Evolutionary conservation across 257 asterid species (phyloP).

Genomic region (Nemophila menziesii): DNA sequence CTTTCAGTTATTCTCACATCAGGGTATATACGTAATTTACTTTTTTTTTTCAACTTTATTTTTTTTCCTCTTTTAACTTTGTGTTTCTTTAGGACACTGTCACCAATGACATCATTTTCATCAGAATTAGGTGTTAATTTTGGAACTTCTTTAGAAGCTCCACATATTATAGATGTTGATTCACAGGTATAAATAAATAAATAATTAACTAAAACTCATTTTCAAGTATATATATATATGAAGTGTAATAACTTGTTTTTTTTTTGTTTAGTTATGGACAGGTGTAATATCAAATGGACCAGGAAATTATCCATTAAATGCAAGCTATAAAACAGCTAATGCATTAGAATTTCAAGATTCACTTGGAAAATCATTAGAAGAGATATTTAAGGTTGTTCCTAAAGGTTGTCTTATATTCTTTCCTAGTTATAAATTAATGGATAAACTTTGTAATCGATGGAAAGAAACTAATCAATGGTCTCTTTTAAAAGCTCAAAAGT

Average conservation of each 20-base stretch:
- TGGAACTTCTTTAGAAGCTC: constrained; percentile 88
- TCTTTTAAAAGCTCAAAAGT: constrained; percentile 63
- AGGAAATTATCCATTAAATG: constrained; percentile 71
- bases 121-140: constrained; percentile 95
- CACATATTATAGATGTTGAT: constrained; percentile 79
- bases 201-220: constrained; percentile 3
- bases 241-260: constrained; percentile 11
- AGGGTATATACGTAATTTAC: constrained; percentile 44
- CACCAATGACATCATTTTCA: constrained; percentile 81
- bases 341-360: constrained; percentile 84
- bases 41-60: neutral
- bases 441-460: constrained; percentile 80
- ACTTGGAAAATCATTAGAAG: constrained; percentile 75
- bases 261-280: constrained; percentile 61
- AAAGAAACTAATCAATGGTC: constrained; percentile 91
- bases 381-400: constrained; percentile 74
- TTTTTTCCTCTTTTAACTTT: neutral
- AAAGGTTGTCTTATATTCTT: constrained; percentile 93
- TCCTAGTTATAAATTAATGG: constrained; percentile 94
- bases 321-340: constrained; percentile 84
- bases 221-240: constrained; percentile 9
- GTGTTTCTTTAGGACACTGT: constrained; percentile 54
- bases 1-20: constrained; percentile 93
- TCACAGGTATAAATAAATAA: constrained; percentile 80
- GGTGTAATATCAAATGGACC: constrained; percentile 86